Evolutionary conservation across 129 eudicot genomes (phyloP), one percentile per base, ranked within the genome.

Genomic region (Flaveria brownii): DNA sequence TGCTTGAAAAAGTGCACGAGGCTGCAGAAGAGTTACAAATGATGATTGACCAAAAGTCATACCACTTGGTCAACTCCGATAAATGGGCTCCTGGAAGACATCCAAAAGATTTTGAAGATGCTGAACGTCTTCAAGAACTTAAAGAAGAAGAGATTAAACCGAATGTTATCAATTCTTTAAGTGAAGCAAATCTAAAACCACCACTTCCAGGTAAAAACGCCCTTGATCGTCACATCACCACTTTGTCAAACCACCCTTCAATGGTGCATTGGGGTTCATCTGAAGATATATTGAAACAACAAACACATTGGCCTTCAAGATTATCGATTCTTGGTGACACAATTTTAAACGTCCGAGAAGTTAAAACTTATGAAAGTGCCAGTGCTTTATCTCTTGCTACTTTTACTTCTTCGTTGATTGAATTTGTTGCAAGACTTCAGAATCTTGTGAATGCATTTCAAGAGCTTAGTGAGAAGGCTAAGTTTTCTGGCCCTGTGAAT

Each of bases 371-470:
- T 12, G 97, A 91, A 79, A 94, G 98, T 63, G 97, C 98, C 0
- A 94, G 93, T 64, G 91, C 93, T 18, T 77, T 94, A 73, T 88
- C 96, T 15, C 81, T 91, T 2, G 86, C 96, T 5, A 91, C 93
- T 22, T 92, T 89, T 74, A 90, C 98, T 14, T 92, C 98, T 10
- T 72, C 84, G 74, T 63, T 92, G 77, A 90, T 92, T 2, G 98
- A 92, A 81, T 92, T 92, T 81, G 98, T 92, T 43, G 98, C 98
- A 0, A 85, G 98, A 86, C 96, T 92, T 84, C 96, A 90, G 77
- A 89, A 92, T 78, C 85, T 92, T 23, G 86, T 92, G 23, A 71
- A 80, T 43, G 78, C 98, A 0, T 92, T 87, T 77, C 81, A 86
- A 68, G 96, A 86, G 51, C 93, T 92, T 33, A 89, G 96, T 68